These are phyloP conservation scores for Aspergillus versicolor DNA, from an alignment of 2,329 filamentous ascomycete species.

Conservation along the genomic window DNA sequence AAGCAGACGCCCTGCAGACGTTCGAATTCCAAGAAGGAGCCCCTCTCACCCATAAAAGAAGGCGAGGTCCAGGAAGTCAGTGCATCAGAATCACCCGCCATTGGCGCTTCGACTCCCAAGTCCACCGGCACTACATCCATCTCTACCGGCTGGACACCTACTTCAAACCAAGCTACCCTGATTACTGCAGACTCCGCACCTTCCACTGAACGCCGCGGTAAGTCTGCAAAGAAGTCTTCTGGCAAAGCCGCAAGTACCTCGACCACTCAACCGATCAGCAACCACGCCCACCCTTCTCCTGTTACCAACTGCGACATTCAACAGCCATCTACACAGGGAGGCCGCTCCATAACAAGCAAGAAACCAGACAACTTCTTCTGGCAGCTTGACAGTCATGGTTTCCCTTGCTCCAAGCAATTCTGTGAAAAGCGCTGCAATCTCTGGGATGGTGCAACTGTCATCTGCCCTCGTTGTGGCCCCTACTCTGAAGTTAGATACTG, in stretches of 20 bases:
- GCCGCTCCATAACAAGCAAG: constrained; percentile 3
- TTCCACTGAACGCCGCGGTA: background rate
- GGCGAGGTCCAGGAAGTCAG: background rate
- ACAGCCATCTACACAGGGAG: background rate
- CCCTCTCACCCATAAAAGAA: constrained; percentile 15
- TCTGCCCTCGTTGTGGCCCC: constrained; percentile 43
- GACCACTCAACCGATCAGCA: background rate
- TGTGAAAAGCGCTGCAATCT: constrained; percentile 33
- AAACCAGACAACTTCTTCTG: constrained; percentile 25
- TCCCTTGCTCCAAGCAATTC: constrained; percentile 35
- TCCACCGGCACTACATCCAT: constrained; percentile 7
- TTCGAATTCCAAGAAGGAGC: constrained; percentile 6
- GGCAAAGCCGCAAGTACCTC: background rate
- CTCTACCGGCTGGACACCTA: constrained; percentile 11
- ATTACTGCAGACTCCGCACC: constrained; percentile 11
- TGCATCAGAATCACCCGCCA: background rate
- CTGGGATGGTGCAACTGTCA: constrained; percentile 31
- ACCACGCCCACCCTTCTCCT: constrained; percentile 1
- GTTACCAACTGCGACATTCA: background rate
- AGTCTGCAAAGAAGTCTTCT: background rate
- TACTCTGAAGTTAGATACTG: constrained; percentile 42
- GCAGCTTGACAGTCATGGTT: constrained; percentile 52
- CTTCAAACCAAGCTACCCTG: constrained; percentile 1
- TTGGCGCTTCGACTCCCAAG: constrained; percentile 9
- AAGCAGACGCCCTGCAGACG: background rate